Evolutionary conservation across 2,329 filamentous ascomycete species (phyloP).

Genomic region (Trichoderma polysporum): DNA sequence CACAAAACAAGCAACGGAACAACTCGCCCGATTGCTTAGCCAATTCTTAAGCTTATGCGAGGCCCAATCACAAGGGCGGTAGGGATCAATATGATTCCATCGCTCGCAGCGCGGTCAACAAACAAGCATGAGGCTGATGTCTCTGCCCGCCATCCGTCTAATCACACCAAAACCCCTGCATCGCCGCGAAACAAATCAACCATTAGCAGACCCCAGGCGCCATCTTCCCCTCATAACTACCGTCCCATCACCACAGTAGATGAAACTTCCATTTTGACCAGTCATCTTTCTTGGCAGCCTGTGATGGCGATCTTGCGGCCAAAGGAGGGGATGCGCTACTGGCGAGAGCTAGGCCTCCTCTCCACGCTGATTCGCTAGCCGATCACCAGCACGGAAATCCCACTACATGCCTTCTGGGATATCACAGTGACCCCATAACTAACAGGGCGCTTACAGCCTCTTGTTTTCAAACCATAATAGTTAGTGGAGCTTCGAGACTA

Average conservation of each 20-base stretch:
- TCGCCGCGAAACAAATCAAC: background rate
- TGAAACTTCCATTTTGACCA: background rate
- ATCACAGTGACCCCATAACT: constrained; percentile 7
- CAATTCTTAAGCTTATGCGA: background rate
- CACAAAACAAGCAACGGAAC: background rate
- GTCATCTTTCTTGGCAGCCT: background rate
- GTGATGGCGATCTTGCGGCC: background rate
- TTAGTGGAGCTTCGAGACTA: background rate
- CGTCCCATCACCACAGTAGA: background rate
- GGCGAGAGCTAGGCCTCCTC: constrained; percentile 1
- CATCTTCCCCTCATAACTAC: background rate
- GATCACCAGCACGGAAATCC: background rate
- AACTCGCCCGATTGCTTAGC: background rate
- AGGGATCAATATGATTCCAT: background rate
- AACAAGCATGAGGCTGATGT: background rate
- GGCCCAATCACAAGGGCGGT: background rate
- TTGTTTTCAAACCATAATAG: background rate
- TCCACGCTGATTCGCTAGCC: constrained; percentile 3
- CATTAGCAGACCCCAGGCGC: background rate
- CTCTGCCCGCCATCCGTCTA: background rate
- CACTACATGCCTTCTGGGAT: background rate
- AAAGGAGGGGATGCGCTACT: background rate
- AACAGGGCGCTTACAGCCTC: constrained; percentile 8
- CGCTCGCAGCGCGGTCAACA: background rate
- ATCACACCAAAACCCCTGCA: background rate